Evolutionary conservation across 352 stramenopile genomes (phyloP).

Genomic region (Phytophthora macrochlamydospora): DNA sequence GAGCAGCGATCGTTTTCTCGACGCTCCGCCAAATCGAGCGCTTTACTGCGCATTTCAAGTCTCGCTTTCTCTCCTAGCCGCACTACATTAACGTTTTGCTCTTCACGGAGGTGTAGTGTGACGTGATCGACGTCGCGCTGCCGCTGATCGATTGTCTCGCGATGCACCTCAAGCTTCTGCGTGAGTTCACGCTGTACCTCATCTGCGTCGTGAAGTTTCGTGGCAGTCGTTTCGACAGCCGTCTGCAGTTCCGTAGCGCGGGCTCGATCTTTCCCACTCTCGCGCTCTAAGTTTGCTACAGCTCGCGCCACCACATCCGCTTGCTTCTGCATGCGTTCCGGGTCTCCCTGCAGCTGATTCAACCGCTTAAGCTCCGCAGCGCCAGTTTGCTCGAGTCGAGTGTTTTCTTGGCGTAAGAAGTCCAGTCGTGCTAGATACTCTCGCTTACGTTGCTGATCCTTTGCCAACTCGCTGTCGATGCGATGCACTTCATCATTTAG

Average conservation of each 20-base stretch:
- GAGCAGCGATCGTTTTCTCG: slow-evolving; percentile 70
- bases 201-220: slow-evolving; percentile 75
- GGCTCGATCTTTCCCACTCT: slow-evolving; percentile 60
- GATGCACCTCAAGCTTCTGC: slow-evolving; percentile 90
- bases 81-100: slow-evolving; percentile 83
- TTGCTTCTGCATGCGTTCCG: slow-evolving; percentile 86
- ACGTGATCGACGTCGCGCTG: slow-evolving; percentile 92
- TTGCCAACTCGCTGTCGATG: slow-evolving; percentile 71
- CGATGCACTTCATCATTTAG: slow-evolving; percentile 74
- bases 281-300: slow-evolving; percentile 65
- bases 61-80: slow-evolving; percentile 73
- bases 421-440: slow-evolving; percentile 68
- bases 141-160: slow-evolving; percentile 90
- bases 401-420: slow-evolving; percentile 69
- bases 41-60: slow-evolving; percentile 67
- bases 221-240: slow-evolving; percentile 42
- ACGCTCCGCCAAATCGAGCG: slow-evolving; percentile 50
- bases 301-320: slow-evolving; percentile 87
- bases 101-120: slow-evolving; percentile 83
- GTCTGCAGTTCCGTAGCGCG: slow-evolving; percentile 43
- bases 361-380: slow-evolving; percentile 64
- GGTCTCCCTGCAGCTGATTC: slow-evolving; percentile 70
- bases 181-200: slow-evolving; percentile 78
- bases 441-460: slow-evolving; percentile 66
- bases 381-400: slow-evolving; percentile 49